Evolutionary conservation across 2,329 filamentous ascomycete species (phyloP), one percentile per base, ranked within the genome.

Genomic region (Fusarium devonianum): DNA sequence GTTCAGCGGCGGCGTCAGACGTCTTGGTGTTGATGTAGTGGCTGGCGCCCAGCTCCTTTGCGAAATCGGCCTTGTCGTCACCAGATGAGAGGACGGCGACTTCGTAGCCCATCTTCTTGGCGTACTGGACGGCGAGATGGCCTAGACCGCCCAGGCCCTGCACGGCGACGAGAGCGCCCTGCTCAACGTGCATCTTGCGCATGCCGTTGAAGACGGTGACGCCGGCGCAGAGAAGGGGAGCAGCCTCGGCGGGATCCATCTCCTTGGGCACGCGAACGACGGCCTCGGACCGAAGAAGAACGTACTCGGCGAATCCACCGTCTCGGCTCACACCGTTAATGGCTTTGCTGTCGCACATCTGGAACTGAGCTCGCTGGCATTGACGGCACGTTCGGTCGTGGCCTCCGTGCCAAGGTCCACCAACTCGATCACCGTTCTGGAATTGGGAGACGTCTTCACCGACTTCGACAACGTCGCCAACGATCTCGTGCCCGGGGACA

Each of bases 131-230:
- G 0, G 88, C 89, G 21, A 93, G 69, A 69, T 93, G 89, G 2
- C 89, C 89, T 0, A 92, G 78, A 2, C 89, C 90, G 39, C 91
- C 85, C 3, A 93, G 76, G 11, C 88, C 90, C 54, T 92, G 84
- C 16, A 85, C 66, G 16, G 81, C 82, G 1, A 85, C 78, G 0
- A 78, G 53, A n/a, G 71, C 74, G 8, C 82, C 82, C 46, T 79
- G 76, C 60, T 77, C 73, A 33, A 84, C 71, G 17, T 74, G 66
- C 56, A 80, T 73, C 68, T 82, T 81, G 54, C 82, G 78, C 40
- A 85, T 78, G 13, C 73, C 71, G 67, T 85, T 85, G 70, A 84
- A 85, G 8, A 83, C 81, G 9, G 83, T 87, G n/a, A 86, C 79
- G 12, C 84, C 84, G 1, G 84, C 85, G 66, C 84, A 87, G 9